A percentile compares a stretch with the other conserved stretches of the same genome.
phyloP scores from a whole-genome alignment of 257 asterid species.

The Solanum rostratum region DNA sequence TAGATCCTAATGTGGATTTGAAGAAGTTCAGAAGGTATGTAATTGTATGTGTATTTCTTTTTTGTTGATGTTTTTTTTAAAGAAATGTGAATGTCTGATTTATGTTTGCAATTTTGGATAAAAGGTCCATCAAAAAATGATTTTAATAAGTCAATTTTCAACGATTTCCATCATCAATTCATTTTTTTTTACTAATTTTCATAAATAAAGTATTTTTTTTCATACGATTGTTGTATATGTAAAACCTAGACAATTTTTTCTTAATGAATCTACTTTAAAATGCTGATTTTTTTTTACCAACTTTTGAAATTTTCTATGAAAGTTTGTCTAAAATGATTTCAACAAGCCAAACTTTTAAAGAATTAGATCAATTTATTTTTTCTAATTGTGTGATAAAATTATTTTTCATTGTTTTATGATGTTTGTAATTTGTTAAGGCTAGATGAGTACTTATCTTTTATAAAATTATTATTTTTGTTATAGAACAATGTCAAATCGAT shows the following conservation, averaged over 20 bases:
- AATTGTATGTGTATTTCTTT: background rate
- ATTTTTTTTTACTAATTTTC: too few relatives aligned
- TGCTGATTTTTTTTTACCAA: background rate
- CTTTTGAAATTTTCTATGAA: background rate
- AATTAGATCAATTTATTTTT: background rate
- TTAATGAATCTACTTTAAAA: too few relatives aligned
- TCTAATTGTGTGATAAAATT: background rate
- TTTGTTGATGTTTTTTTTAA: background rate
- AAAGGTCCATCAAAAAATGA: background rate
- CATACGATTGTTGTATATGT: background rate
- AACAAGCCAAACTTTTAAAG: background rate
- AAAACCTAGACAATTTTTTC: background rate
- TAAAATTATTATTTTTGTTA: background rate
- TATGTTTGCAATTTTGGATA: background rate
- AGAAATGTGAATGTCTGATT: background rate
- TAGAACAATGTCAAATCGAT: conserved; percentile 41
- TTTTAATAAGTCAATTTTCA: too few relatives aligned
- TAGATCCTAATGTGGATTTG: conserved; percentile 3
- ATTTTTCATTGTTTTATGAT: background rate
- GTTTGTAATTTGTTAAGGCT: background rate
- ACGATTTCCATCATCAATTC: too few relatives aligned
- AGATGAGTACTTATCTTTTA: background rate
- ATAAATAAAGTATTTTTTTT: background rate
- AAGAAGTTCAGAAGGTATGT: conserved; percentile 41
- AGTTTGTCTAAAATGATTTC: background rate